A percentile compares a stretch with the other conserved stretches of the same genome.
Conservation (phyloP, 306 rosid species). For the cucumber (Cucumis sativus) region DNA sequence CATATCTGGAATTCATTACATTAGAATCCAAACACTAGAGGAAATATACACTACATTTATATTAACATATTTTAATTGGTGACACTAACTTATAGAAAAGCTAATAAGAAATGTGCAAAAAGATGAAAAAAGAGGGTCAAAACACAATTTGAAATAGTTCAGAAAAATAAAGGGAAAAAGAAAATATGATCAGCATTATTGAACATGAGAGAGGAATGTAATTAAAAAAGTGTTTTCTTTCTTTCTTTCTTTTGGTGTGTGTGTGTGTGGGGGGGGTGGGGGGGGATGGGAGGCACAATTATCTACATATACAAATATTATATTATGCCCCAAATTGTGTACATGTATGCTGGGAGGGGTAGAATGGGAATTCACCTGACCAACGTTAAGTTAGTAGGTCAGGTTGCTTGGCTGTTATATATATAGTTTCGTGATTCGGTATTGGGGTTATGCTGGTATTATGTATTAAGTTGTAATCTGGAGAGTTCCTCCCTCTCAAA, state of each 20-base stretch:
- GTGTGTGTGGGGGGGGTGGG: no score
- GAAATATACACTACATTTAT: not conserved
- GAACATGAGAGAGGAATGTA: not conserved
- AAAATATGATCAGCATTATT: not conserved
- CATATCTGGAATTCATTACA: slow-evolving; percentile 35
- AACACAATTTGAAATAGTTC: not conserved
- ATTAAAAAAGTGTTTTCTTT: not conserved
- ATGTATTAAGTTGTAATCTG: no score
- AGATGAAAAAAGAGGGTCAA: not conserved
- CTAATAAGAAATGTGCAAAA: not conserved
- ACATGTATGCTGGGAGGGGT: no score
- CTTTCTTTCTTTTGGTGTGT: no score
- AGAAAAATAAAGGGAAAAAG: not conserved
- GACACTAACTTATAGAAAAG: not conserved
- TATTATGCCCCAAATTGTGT: no score
- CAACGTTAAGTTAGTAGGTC: no score
- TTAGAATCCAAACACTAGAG: not conserved
- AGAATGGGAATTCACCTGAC: no score
- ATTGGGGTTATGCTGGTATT: no score
- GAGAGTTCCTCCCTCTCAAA: no score
- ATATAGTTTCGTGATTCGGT: no score
- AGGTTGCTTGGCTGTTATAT: no score
- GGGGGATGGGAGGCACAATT: not conserved
- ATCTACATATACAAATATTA: not conserved
- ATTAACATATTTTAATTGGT: not conserved